Evolutionary conservation across 2,329 filamentous ascomycete genomes (phyloP), one percentile per base, ranked within the genome.

Genomic region (Microcyclospora pomicola): DNA sequence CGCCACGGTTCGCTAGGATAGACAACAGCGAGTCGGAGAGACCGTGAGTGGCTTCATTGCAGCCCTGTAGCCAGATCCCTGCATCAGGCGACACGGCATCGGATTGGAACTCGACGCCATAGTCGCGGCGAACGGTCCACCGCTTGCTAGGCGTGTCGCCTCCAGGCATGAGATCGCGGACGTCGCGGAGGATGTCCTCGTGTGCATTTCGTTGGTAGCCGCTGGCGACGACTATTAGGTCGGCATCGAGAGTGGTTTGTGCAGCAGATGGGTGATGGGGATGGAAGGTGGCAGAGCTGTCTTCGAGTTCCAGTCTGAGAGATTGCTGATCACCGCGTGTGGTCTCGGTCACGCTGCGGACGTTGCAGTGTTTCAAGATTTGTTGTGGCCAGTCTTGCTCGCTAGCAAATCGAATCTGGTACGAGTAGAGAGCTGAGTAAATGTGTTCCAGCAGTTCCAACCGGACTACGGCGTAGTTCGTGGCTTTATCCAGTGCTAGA

Each of bases 381-480:
- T 80, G 76, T 58, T 91, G 82, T 13, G 82, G 81, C 86, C 87
- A 95, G 42, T 72, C 66, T 19, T 64, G 67, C 59, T 86, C 77
- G 13, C 69, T 63, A 40, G 74, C 72, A 27, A 84, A 68, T 34
- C 73, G 68, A 37, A 93, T 72, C 35, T 78, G 75, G 62, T 96
- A 88, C 39, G 85, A 72, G 62, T 96, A 96, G 64, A 94, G 77
- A 40, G 74, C 75, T 60, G 88, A 77, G 61, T 92, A 96, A 24
- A 96, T 73, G 40, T 80, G 74, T 60, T 96, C 88, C 41, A 96
- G 82, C 36, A 96, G 73, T 48, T 84, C 75, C n/a, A 94, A 72
- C 6, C 88, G 78, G 3, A 98, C 88, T 4, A 96, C 88, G 37
- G 85, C 82, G 59, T 96, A 96, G 66, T 96, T 96, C 43, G 88